Conservation (phyloP, 2,329 filamentous ascomycete genomes). For the Fusarium austroafricanum region DNA sequence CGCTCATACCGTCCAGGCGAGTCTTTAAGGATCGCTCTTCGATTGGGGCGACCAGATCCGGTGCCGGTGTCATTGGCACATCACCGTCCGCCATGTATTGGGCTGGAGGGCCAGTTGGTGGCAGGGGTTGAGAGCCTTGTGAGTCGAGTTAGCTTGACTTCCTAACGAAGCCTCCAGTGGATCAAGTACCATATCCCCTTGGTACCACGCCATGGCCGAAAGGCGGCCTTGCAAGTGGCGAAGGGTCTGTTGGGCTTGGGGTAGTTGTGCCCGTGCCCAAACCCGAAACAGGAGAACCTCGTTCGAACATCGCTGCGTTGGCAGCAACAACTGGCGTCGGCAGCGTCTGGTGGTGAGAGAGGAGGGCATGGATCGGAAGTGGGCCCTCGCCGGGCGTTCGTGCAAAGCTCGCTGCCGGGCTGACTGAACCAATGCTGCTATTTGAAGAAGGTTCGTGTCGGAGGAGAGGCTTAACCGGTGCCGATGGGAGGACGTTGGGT, state of each 20-base stretch:
- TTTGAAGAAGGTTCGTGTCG: slow-evolving; percentile 60
- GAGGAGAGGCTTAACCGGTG: slow-evolving; percentile 52
- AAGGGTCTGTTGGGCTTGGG: slow-evolving; percentile 45
- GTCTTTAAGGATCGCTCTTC: slow-evolving; percentile 38
- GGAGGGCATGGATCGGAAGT: slow-evolving; percentile 65
- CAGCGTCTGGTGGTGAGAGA: slow-evolving; percentile 57
- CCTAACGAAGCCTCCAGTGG: slow-evolving; percentile 27
- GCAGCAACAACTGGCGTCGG: slow-evolving; percentile 27
- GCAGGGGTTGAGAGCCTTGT: slow-evolving; percentile 52
- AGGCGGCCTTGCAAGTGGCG: slow-evolving; percentile 21
- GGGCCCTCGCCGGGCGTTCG: slow-evolving; percentile 63
- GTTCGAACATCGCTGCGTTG: slow-evolving; percentile 33
- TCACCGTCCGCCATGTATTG: slow-evolving; percentile 47
- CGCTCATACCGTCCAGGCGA: slow-evolving; percentile 68
- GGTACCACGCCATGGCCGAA: slow-evolving; percentile 42
- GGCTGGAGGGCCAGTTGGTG: slow-evolving; percentile 49
- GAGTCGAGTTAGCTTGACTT: slow-evolving; percentile 46
- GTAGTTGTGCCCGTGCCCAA: slow-evolving; percentile 32
- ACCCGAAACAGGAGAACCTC: slow-evolving; percentile 34
- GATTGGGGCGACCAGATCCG: slow-evolving; percentile 37
- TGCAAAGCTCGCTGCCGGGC: slow-evolving; percentile 50
- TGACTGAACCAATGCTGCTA: slow-evolving; percentile 57
- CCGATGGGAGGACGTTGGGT: slow-evolving; percentile 45
- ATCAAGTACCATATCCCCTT: slow-evolving; percentile 53
- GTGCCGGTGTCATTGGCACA: slow-evolving; percentile 48